phyloP scores from a whole-genome alignment of 495 filamentous ascomycete genomes.

The Neurospora pannonica region DNA sequence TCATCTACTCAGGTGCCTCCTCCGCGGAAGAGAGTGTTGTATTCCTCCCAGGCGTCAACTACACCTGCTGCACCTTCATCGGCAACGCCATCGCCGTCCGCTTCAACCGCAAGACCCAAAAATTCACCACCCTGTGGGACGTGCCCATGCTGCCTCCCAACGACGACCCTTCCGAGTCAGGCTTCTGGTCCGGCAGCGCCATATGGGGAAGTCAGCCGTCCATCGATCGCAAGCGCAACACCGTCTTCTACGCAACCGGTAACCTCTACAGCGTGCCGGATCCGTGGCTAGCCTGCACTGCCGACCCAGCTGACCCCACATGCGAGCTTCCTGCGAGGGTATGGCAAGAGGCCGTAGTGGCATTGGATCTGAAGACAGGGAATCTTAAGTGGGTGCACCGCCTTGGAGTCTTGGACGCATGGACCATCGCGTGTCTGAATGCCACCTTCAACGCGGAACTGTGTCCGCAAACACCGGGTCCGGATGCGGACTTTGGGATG shows the following conservation, averaged over 20 bases:
- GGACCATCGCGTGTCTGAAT: constrained; percentile 20
- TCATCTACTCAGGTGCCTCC: constrained; percentile 23
- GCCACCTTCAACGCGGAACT: not conserved
- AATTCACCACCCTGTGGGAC: constrained; percentile 22
- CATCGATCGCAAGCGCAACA: constrained; percentile 21
- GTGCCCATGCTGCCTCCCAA: constrained; percentile 17
- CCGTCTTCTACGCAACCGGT: constrained; percentile 33
- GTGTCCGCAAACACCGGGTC: constrained; percentile 26
- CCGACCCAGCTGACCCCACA: constrained; percentile 5
- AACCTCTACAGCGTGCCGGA: constrained; percentile 23
- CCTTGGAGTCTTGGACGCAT: constrained; percentile 21
- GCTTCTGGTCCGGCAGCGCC: constrained; percentile 23
- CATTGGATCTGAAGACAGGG: constrained; percentile 21
- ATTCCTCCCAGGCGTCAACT: constrained; percentile 7
- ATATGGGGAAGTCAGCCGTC: constrained; percentile 34
- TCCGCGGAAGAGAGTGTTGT: constrained; percentile 20
- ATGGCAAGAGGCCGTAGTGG: constrained; percentile 23
- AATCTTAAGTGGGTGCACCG: constrained; percentile 23
- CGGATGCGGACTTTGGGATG: constrained; percentile 35
- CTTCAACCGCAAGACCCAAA: constrained; percentile 8
- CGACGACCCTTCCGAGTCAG: not conserved
- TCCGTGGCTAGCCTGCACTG: constrained; percentile 13
- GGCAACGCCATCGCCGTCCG: constrained; percentile 22
- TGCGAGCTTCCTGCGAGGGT: constrained; percentile 7
- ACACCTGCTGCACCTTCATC: constrained; percentile 29